phyloP scores from a whole-genome alignment of 2,329 filamentous ascomycete genomes.

The Teratosphaeria viscida region DNA sequence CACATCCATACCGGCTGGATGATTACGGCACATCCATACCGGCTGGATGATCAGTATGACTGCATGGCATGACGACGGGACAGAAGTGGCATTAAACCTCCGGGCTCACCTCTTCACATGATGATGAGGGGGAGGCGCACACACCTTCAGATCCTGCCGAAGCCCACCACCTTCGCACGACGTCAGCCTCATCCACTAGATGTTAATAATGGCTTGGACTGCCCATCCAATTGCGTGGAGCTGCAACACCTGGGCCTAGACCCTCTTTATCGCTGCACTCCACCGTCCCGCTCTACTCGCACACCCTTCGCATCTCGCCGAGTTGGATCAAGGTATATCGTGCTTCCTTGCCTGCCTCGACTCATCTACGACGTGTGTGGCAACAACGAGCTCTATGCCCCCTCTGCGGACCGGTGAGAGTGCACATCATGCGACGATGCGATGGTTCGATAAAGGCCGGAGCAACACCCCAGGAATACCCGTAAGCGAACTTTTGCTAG shows the following conservation, averaged over 20 bases:
- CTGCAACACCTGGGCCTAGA: not conserved
- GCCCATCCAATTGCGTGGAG: not conserved
- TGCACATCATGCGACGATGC: not conserved
- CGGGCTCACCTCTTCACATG: not conserved
- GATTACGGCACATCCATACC: too few relatives aligned
- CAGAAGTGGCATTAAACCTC: too few relatives aligned
- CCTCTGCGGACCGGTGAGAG: not conserved
- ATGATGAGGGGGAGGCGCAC: not conserved
- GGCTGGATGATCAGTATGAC: too few relatives aligned
- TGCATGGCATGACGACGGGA: too few relatives aligned
- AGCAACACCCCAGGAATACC: constrained; percentile 10
- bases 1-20: not conserved
- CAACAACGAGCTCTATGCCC: not conserved
- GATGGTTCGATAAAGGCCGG: constrained; percentile 1
- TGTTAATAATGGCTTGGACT: not conserved
- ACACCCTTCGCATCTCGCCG: not conserved
- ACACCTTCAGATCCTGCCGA: not conserved
- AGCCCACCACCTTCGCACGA: not conserved
- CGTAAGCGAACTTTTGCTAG: not conserved
- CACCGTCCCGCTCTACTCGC: not conserved
- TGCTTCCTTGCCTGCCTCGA: not conserved
- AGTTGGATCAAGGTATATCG: not conserved
- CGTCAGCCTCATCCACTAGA: not conserved
- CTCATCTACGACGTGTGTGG: not conserved
- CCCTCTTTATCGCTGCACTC: not conserved